Conservation (phyloP, 73 alveolate species). For the Blepharisma stoltei region DNA sequence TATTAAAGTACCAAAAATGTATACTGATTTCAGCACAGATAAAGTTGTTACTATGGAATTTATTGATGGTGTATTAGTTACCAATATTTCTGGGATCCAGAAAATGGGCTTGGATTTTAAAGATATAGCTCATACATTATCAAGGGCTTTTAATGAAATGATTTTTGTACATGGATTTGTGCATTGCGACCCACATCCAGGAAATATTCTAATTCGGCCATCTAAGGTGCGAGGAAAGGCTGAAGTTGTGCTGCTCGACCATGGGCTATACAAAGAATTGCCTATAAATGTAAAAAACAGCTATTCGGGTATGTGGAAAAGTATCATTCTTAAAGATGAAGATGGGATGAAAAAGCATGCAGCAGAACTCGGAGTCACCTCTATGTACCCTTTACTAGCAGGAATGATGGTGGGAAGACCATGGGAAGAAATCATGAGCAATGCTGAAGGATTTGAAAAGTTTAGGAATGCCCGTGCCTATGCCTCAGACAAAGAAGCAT, state of each 20-base stretch:
- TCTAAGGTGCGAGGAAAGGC: not conserved
- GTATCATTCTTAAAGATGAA: conserved; percentile 48
- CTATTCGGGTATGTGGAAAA: conserved; percentile 57
- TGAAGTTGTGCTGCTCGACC: conserved; percentile 67
- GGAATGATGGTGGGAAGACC: conserved; percentile 62
- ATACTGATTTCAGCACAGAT: conserved; percentile 36
- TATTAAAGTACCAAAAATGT: conserved; percentile 58
- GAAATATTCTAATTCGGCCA: conserved; percentile 61
- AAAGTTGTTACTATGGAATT: conserved; percentile 63
- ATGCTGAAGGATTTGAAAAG: conserved; percentile 18
- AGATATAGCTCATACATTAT: conserved; percentile 37
- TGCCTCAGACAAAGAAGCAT: conserved; percentile 40
- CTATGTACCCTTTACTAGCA: conserved; percentile 43
- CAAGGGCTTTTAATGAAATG: conserved; percentile 62
- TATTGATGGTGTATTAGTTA: conserved; percentile 56
- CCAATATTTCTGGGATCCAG: conserved; percentile 40
- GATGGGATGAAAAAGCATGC: conserved; percentile 48
- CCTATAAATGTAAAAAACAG: conserved; percentile 32
- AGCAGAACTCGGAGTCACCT: conserved; percentile 50
- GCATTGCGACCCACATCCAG: conserved; percentile 88
- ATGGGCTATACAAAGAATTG: conserved; percentile 65
- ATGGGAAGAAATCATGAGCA: conserved; percentile 54
- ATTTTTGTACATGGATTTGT: conserved; percentile 64
- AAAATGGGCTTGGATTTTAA: conserved; percentile 41
- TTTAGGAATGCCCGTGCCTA: conserved; percentile 4